Percentiles rank a stretch among this genome's conserved stretches.
Conservation (phyloP, 2,329 filamentous ascomycete species). For the Sclerotinia nivalis region DNA sequence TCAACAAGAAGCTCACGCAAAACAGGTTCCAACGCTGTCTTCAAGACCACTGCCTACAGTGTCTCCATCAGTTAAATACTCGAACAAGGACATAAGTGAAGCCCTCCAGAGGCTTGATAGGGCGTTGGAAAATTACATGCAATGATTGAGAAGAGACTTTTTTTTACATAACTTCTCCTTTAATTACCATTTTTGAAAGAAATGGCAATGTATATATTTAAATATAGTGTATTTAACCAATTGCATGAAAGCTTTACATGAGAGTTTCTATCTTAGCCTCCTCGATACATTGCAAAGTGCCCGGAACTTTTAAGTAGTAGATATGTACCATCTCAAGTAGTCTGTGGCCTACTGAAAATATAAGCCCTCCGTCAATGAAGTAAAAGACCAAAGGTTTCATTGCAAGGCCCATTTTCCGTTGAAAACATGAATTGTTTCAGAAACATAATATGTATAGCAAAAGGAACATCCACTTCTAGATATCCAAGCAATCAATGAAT, state of each 20-base stretch:
- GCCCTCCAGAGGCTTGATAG: background rate
- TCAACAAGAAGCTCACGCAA: background rate
- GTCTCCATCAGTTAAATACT: conserved; percentile 24
- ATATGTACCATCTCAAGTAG: background rate
- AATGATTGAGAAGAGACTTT: background rate
- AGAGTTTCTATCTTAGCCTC: no score
- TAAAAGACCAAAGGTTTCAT: no score
- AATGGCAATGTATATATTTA: background rate
- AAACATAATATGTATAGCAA: no score
- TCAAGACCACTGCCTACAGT: conserved; percentile 46
- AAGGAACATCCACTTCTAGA: no score
- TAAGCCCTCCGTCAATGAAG: background rate
- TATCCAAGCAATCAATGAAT: no score
- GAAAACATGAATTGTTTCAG: no score
- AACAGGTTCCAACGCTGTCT: conserved; percentile 47
- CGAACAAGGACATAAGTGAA: background rate
- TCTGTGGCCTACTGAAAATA: no score
- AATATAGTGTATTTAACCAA: background rate
- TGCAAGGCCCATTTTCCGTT: no score
- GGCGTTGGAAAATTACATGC: background rate
- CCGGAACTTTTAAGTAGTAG: background rate
- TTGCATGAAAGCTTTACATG: background rate
- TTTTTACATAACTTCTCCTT: background rate
- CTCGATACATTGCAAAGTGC: background rate
- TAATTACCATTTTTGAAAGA: background rate